Base-by-base conservation (phyloP, 306 rosid species). In the Prunus campanulata region DNA sequence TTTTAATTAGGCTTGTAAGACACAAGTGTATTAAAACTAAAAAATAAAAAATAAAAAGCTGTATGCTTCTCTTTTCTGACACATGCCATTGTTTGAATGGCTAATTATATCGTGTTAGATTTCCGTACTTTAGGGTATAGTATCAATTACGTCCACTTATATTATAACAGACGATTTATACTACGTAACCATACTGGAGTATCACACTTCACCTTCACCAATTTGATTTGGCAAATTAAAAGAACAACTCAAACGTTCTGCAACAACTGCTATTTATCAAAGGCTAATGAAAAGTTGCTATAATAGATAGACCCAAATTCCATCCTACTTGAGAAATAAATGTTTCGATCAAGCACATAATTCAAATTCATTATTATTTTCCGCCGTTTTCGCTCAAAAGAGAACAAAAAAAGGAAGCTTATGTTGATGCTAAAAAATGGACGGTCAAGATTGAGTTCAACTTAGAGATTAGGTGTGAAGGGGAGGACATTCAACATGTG, bases 291-390 rank as follows among this genome's bases (percentile, higher is more conserved):
- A 59, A 24, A 24, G 30, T 3, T 59, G 32, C 64, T 11, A 48
- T 48, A 48, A 48, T 48, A 13, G 16, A 48, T 48, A 48, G 51
- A 48, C 12, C 51, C 51, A 10, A 48, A 11, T 13, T 48, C 51
- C 2, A 35, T 6, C 44, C 44, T 35, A 35, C 2, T 35, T 35
- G 44, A 48, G 51, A 48, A 48, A 48, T 48, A 11, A 48, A 48
- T 48, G 51, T 48, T 48, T 10, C 15, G 12, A 48, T 48, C 52
- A 11, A 48, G 52, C 3, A 3, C 9, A 39, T 39, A 16, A 14
- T 52, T 5, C 19, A 52, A 51, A 68, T 83, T 49, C 27, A 22
- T 75, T 69, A 80, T 79, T 77, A 80, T 90, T 85, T 84, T 87
- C 77, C 80, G 73, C 76, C 84, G 76, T 80, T 87, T 61, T 82